Evolutionary conservation across 2,329 filamentous ascomycete species (phyloP).

Genomic region (Thielaviopsis populi): DNA sequence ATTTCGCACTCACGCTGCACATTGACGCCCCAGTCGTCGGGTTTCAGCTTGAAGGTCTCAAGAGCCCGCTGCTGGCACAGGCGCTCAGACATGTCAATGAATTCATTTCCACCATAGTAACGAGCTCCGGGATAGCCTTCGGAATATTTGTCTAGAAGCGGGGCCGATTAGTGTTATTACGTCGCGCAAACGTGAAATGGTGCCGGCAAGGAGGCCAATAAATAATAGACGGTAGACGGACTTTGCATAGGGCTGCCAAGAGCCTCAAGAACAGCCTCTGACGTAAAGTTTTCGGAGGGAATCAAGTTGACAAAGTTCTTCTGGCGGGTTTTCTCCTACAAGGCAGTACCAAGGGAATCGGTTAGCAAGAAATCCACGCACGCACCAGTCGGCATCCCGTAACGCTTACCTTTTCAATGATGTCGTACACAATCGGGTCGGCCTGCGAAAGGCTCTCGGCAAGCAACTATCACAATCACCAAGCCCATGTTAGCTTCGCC

Average conservation of each 20-base stretch:
- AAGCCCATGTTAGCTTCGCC: conserved; percentile 9
- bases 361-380: neutral
- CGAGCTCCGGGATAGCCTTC: conserved; percentile 93
- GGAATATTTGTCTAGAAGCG: conserved; percentile 72
- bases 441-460: conserved; percentile 65
- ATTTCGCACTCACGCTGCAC: conserved; percentile 55
- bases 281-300: conserved; percentile 90
- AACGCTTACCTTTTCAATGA: conserved; percentile 65
- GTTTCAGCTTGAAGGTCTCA: conserved; percentile 68
- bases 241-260: conserved; percentile 92
- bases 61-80: conserved; percentile 83
- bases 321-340: conserved; percentile 81
- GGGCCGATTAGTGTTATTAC: conserved; percentile 7
- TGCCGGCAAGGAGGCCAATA: neutral
- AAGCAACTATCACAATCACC: conserved; percentile 46
- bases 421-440: conserved; percentile 74
- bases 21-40: conserved; percentile 90
- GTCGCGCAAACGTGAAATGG: neutral
- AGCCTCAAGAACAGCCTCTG: conserved; percentile 79
- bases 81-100: conserved; percentile 80
- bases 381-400: conserved; percentile 5
- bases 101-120: conserved; percentile 95
- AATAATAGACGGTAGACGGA: conserved; percentile 27
- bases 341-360: neutral
- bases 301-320: conserved; percentile 98